These are phyloP conservation scores for Stellera chamaejasme DNA, from an alignment of 345 rosid genomes.

Conservation along the genomic window DNA sequence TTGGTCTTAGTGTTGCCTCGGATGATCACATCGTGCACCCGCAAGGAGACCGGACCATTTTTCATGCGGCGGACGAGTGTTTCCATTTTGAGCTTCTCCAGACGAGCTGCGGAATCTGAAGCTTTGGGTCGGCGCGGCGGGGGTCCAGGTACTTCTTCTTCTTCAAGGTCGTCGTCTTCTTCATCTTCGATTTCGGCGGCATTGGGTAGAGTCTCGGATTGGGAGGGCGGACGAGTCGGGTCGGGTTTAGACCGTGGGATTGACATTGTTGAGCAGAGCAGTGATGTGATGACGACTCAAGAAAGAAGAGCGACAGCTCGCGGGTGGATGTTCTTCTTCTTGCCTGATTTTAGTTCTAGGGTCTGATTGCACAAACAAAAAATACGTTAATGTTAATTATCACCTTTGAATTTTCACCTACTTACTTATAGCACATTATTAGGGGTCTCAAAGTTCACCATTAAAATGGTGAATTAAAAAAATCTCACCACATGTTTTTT, in stretches of 20 bases:
- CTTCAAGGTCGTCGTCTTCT: constrained; percentile 23
- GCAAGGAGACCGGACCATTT: constrained; percentile 46
- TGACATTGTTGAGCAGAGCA: background rate
- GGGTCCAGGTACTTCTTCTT: constrained; percentile 23
- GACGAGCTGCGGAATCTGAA: constrained; percentile 22
- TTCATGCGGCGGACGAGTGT: constrained; percentile 41
- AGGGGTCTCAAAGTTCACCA: no score
- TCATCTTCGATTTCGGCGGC: constrained; percentile 14
- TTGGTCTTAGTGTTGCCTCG: constrained; percentile 80
- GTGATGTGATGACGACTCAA: background rate
- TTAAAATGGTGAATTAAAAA: no score
- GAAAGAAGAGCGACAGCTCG: no score
- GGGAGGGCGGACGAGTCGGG: background rate
- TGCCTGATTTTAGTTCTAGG: no score
- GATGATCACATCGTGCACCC: constrained; percentile 79
- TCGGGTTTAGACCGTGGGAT: background rate
- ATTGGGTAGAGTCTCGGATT: background rate
- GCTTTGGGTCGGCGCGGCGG: constrained; percentile 15
- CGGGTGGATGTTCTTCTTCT: no score
- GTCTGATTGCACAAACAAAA: no score
- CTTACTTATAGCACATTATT: no score
- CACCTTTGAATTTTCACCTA: no score
- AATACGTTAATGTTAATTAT: no score
- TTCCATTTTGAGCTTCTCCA: constrained; percentile 33
- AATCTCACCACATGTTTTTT: no score